Base-by-base conservation (phyloP, 805 yeast species). In the Schwanniomyces yamadae region DNA sequence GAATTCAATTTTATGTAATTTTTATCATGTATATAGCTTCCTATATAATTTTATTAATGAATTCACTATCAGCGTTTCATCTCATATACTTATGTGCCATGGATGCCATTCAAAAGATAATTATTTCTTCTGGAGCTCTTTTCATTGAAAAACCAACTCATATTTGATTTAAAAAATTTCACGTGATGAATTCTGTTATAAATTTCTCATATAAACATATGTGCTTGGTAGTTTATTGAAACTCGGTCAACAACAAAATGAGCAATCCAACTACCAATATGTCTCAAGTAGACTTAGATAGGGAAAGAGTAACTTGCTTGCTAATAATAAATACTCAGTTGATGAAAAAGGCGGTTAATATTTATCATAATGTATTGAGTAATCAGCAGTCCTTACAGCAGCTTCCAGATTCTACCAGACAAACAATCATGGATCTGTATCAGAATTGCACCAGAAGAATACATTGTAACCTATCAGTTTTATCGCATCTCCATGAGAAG, bases 241-340 rank as follows among this genome's bases (percentile, higher is more conserved):
- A n/a, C n/a, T n/a, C n/a, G n/a, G n/a, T n/a, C n/a, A n/a, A n/a
- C n/a, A n/a, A 28, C 31, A 30, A 10, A 17, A 36, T 36, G 39
- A 36, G 24, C 26, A 19, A 28, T 17, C 13, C 23, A 12, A 12
- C 28, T 6, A 21, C n/a, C 6, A 36, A 36, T 26, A 32, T 28
- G 20, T 14, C 24, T 4, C 34, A 37, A 3, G 23, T 59, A 17
- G 61, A 49, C 26, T 43, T 59, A 15, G 69, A 69, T 42, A 54
- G 68, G 33, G 73, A 68, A 31, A 44, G 73, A 14, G 73, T 64
- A 18, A 63, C 71, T 4, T 66, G 68, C 23, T 57, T 69, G 20
- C 49, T 69, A 19, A 54, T 68, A 32, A 66, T 69, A 27, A 69
- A 69, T 45, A 54, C 74, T 4, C 69, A 61, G 41, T 62, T 69